Base-by-base conservation (phyloP, 129 eudicot genomes). In the Flaveria bidentis region DNA sequence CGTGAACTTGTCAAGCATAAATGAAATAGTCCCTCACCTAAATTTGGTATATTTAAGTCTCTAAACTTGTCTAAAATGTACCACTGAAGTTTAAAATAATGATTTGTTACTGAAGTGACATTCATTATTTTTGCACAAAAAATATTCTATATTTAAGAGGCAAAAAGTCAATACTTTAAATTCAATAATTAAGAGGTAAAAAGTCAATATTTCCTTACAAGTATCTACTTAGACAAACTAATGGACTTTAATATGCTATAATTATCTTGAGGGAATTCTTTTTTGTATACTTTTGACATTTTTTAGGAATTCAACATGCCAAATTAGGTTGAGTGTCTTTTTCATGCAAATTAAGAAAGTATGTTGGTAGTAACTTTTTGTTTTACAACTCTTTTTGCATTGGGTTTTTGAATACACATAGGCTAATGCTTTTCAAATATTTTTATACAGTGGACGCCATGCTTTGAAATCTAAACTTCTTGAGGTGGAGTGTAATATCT, bases 371-470 rank as follows among this genome's bases (percentile, higher is more conserved):
- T 17, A 17, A 53, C 60, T 10, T 6, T 53, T 5, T 49, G 26
- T 53, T 4, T 1, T 53, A 17, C n/a, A 16, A 52, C 3, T 60
- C 0, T 53, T 17, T 3, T 11, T 55, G 53, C 33, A 26, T 33
- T 17, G 15, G 20, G 11, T 51, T 53, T 16, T 65, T 50, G 9
- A 36, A 12, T 12, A 4, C 25, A 9, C 57, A 58, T 2, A 73
- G 12, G 49, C 25, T 69, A 69, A 75, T 50, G 23, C 6, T 22
- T 39, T 70, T 71, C 6, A 26, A 49, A 61, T 70, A 2, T 15
- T 60, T n/a, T 61, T 75, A 42, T 70, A 20, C 90, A 94, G 98
- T 70, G 98, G 98, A 30, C 97, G 98, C 17, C 97, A 94, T 89
- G 98, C 98, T 79, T 78, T 94, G 78, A 86, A 86, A 81, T 73